Percentiles rank a stretch among this genome's conserved stretches.
Evolutionary conservation across 202 grass and related monocot genomes (phyloP).

Genomic region (Elaeis oleifera): DNA sequence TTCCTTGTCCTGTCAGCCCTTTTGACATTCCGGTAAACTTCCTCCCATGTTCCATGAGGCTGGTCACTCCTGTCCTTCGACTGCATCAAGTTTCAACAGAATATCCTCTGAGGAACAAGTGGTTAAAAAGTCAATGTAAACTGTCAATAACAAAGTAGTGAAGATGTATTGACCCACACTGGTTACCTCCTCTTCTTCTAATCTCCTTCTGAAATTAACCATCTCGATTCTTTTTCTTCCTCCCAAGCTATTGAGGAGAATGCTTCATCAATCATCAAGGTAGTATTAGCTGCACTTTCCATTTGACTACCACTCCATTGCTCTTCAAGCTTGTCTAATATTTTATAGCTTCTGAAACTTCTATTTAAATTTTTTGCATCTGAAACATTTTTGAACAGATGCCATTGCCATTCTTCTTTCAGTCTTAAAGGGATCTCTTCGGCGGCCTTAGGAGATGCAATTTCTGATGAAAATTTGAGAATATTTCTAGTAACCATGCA

Average conservation of each 20-base stretch:
- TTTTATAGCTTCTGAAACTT: conserved; percentile 39
- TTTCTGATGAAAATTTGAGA: conserved; percentile 67
- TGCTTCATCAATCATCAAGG: conserved; percentile 44
- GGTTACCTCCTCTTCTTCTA: conserved; percentile 86
- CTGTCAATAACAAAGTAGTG: neutral
- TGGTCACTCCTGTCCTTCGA: conserved; percentile 84
- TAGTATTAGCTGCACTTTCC: conserved; percentile 26
- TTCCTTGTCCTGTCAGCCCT: conserved; percentile 75
- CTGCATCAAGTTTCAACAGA: conserved; percentile 44
- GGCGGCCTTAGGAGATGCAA: conserved; percentile 40
- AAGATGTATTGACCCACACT: conserved; percentile 17
- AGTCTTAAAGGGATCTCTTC: conserved; percentile 62
- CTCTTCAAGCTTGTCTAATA: conserved; percentile 64
- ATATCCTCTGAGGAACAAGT: conserved; percentile 11
- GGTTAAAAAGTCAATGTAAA: conserved; percentile 12
- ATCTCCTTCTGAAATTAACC: conserved; percentile 43
- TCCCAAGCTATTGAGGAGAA: conserved; percentile 81
- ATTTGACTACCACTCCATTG: conserved; percentile 45
- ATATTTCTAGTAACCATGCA: conserved; percentile 58
- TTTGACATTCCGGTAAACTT: conserved; percentile 96
- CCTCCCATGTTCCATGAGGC: conserved; percentile 92
- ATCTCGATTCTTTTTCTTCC: conserved; percentile 66
- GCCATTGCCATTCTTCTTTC: conserved; percentile 86
- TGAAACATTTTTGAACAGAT: conserved; percentile 57
- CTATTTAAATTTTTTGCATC: conserved; percentile 35